phyloP scores from a whole-genome alignment of 257 asterid genomes.

The Ilex aquifolium region DNA sequence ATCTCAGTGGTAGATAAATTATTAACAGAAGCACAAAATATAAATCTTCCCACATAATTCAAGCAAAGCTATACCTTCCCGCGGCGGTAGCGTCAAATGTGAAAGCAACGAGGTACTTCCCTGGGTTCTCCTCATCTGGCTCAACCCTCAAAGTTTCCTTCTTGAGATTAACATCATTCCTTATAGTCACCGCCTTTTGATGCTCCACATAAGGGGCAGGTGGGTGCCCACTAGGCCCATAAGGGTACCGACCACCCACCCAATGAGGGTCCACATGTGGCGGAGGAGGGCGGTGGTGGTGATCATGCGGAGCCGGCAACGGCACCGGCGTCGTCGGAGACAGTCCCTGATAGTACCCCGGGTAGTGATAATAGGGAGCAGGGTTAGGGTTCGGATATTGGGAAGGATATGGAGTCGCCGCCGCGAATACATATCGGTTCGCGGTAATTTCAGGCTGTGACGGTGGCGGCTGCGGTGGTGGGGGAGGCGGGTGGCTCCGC shows the following conservation, averaged over 20 bases:
- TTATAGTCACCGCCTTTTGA: constrained; percentile 94
- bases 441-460: constrained; percentile 73
- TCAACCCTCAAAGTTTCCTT: constrained; percentile 84
- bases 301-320: constrained; percentile 71
- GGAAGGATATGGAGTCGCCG: constrained; percentile 93
- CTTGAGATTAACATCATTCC: constrained; percentile 92
- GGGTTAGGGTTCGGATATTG: constrained; percentile 69
- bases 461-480: constrained; percentile 40
- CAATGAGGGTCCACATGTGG: constrained; percentile 50
- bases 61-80: constrained; percentile 52
- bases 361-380: constrained; percentile 85
- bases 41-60: too few species aligned
- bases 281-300: constrained; percentile 44
- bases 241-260: constrained; percentile 67
- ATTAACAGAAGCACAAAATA: too few species aligned
- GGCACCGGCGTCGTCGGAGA: constrained; percentile 60
- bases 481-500: constrained; percentile 74
- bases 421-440: constrained; percentile 89
- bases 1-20: too few species aligned
- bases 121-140: constrained; percentile 82
- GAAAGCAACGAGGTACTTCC: constrained; percentile 72
- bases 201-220: constrained; percentile 79
- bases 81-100: constrained; percentile 90
- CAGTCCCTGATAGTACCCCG: constrained; percentile 64
- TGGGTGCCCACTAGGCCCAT: constrained; percentile 62